These are phyloP conservation scores for Leccinellum luteum DNA, from an alignment of 768 basidiomycete species.

Conservation along the genomic window DNA sequence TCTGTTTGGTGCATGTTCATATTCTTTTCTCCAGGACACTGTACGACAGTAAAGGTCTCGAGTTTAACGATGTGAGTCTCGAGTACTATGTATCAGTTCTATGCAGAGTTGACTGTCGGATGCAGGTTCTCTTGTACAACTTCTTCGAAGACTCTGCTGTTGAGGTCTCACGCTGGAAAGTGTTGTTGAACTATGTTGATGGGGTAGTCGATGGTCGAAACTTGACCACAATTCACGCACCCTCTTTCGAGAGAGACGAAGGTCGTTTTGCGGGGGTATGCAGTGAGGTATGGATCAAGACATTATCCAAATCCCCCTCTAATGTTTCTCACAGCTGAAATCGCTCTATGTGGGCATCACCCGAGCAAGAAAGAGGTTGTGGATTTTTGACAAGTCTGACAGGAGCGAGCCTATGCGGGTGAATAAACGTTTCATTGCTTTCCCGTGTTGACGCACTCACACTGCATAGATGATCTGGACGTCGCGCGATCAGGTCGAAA, in stretches of 20 bases:
- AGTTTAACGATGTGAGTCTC: conserved; percentile 20
- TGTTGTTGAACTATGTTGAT: conserved; percentile 46
- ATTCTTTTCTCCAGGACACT: conserved; percentile 21
- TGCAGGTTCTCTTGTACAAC: conserved; percentile 68
- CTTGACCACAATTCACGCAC: conserved; percentile 30
- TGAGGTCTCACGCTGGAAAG: conserved; percentile 54
- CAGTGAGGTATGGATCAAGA: conserved; percentile 43
- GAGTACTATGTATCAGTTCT: neutral
- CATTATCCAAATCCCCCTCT: neutral
- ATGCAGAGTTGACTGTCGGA: neutral
- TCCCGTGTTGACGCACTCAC: neutral
- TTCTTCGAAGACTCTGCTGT: conserved; percentile 67
- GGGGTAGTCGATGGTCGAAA: conserved; percentile 15
- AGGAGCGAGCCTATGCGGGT: conserved; percentile 60
- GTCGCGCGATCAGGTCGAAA: conserved; percentile 42
- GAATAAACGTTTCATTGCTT: neutral
- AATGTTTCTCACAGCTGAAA: conserved; percentile 48
- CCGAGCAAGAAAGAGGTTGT: conserved; percentile 63
- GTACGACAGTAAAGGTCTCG: conserved; percentile 33
- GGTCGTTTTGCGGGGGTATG: conserved; percentile 54
- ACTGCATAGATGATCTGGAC: conserved; percentile 50
- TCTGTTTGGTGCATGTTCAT: neutral
- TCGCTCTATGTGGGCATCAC: conserved; percentile 71
- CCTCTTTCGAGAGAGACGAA: conserved; percentile 44
- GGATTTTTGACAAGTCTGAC: conserved; percentile 64